A percentile compares a stretch with the other conserved stretches of the same genome.
phyloP scores from a whole-genome alignment of 1,139 yeast species.

The Zhuliangozyma parablackwelliae region DNA sequence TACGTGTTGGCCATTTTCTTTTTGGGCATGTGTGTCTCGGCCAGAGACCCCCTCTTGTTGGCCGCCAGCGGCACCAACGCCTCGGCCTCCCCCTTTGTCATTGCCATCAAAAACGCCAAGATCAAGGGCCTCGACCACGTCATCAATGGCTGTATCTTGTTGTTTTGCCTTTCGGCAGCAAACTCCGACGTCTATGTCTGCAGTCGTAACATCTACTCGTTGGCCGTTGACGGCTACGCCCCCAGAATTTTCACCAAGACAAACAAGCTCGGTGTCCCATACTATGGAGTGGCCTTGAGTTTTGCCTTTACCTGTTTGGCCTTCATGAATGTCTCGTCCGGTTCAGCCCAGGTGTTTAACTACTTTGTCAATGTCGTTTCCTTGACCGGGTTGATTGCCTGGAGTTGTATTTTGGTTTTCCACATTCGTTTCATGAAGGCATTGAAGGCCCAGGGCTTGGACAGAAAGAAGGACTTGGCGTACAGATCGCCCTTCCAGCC shows the following conservation, averaged over 20 bases:
- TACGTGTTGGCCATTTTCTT: slow-evolving; percentile 63
- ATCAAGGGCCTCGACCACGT: slow-evolving; percentile 43
- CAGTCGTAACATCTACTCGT: slow-evolving; percentile 42
- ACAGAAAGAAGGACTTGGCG: slow-evolving; percentile 36
- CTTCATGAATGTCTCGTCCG: slow-evolving; percentile 55
- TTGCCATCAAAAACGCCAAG: slow-evolving; percentile 44
- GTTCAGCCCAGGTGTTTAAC: slow-evolving; percentile 51
- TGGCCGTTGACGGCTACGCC: slow-evolving; percentile 44
- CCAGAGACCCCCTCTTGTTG: slow-evolving; percentile 53
- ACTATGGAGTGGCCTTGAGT: slow-evolving; percentile 32
- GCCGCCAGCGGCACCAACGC: slow-evolving; percentile 45
- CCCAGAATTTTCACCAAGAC: slow-evolving; percentile 48
- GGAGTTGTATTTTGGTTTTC: slow-evolving; percentile 62
- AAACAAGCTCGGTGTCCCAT: slow-evolving; percentile 38
- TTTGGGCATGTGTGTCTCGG: slow-evolving; percentile 73
- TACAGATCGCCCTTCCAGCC: slow-evolving; percentile 68
- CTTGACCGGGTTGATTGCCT: slow-evolving; percentile 66
- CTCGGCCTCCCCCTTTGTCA: slow-evolving; percentile 72
- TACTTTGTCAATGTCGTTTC: slow-evolving; percentile 74
- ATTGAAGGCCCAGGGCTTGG: slow-evolving; percentile 55
- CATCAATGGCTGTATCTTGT: slow-evolving; percentile 41
- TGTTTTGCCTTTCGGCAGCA: slow-evolving; percentile 45
- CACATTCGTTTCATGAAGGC: slow-evolving; percentile 65
- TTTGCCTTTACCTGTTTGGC: slow-evolving; percentile 53
- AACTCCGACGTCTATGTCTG: slow-evolving; percentile 48